phyloP scores from a whole-genome alignment of 2,329 filamentous ascomycete genomes.

The Paecilomyces sp. region DNA sequence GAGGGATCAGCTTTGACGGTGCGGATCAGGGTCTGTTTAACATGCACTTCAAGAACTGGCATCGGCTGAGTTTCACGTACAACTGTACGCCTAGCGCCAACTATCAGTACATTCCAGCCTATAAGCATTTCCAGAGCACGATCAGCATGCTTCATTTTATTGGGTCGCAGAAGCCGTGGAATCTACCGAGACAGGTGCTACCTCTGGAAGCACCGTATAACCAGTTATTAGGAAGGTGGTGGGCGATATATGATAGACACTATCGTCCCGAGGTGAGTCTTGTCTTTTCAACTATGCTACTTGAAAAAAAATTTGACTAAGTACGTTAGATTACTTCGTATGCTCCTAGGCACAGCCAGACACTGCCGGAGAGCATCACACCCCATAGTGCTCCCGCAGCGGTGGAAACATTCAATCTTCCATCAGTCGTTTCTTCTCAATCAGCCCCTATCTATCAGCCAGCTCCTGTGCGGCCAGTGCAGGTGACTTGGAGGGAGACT shows the following conservation, averaged over 20 bases:
- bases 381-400: neutral
- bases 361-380: neutral
- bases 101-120: slow-evolving; percentile 96
- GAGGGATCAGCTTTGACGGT: slow-evolving; percentile 90
- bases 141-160: slow-evolving; percentile 95
- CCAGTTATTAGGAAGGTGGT: slow-evolving; percentile 83
- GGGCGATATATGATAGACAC: slow-evolving; percentile 87
- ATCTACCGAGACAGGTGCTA: slow-evolving; percentile 40
- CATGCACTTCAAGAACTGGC: slow-evolving; percentile 82
- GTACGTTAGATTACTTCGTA: neutral
- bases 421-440: neutral
- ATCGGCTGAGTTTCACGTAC: slow-evolving; percentile 88
- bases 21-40: slow-evolving; percentile 95
- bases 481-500: neutral
- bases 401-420: neutral
- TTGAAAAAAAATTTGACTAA: neutral
- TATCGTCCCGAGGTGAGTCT: slow-evolving; percentile 46
- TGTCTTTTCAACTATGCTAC: neutral
- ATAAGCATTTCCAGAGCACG: slow-evolving; percentile 81
- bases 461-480: neutral
- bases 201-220: slow-evolving; percentile 52
- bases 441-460: neutral
- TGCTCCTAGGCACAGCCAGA: neutral
- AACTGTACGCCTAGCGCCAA: slow-evolving; percentile 95
- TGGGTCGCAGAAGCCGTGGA: slow-evolving; percentile 85